Evolutionary conservation across 768 basidiomycete species (phyloP), one percentile per base, ranked within the genome.

Genomic region (Boletus vermiculosoides): DNA sequence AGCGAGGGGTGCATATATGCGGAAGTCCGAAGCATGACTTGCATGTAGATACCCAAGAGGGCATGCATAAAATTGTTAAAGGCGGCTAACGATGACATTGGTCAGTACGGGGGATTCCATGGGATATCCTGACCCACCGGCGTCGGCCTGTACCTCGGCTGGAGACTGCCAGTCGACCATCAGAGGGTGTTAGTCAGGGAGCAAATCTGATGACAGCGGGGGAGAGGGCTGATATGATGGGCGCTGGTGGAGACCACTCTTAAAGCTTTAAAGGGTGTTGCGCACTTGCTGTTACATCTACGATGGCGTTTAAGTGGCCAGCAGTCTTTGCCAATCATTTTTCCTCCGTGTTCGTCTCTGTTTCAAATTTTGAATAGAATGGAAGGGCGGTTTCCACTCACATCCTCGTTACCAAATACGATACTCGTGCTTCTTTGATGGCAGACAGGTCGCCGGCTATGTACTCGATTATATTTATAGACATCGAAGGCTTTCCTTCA

Each of bases 111-210:
- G 36, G 7, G 12, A 54, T 12, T 5, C 9, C 20, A 25, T 9
- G 25, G 12, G 50, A 42, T 40, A 31, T 28, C 51, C 28, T 52
- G 48, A 59, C 63, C 8, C 64, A 85, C 84, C 69, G 40, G 66
- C 75, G 70, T 86, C 80, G 50, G 74, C 76, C 49, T 60, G 60
- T 37, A 86, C 63, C 68, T 83, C 82, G 3, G 66, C 68, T 31
- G 64, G 63, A 12, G 84, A 83, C 55, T 73, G 73, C 85, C 85
- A 86, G 65, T 85, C 73, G 58, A 81, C 80, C 85, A 86, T 86
- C 40, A 18, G 31, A 33, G 31, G 31, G 11, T 31, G 54, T 22
- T 49, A 47, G 54, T 52, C 56, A 55, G 42, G 46, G 64, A 28
- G 37, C 4, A 20, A n/a, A 47, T 47, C 49, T 41, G 46, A 53